Conservation (phyloP, 2,329 filamentous ascomycete species). For the Saccharata proteae region DNA sequence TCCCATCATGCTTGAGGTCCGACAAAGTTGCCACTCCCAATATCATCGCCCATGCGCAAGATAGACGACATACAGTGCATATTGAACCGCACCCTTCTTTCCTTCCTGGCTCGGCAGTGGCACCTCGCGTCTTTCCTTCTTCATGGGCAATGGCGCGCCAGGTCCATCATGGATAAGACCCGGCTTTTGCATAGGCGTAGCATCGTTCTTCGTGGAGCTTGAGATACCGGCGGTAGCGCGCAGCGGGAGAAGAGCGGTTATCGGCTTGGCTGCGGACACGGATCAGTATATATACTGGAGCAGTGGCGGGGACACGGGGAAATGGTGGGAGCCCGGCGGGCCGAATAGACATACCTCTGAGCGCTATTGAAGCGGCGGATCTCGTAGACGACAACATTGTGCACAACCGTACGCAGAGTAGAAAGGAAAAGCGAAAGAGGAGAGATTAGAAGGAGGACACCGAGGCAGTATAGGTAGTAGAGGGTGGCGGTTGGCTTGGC, state of each 20-base stretch:
- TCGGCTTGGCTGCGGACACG: slow-evolving; percentile 48
- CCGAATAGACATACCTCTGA: slow-evolving; percentile 35
- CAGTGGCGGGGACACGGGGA: slow-evolving; percentile 5
- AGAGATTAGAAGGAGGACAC: too few species aligned
- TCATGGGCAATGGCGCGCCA: slow-evolving; percentile 40
- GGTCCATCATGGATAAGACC: slow-evolving; percentile 42
- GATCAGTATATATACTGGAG: slow-evolving; percentile 3
- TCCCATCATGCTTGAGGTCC: neutral
- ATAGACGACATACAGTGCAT: slow-evolving; percentile 66
- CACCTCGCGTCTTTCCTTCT: slow-evolving; percentile 54
- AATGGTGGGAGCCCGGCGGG: slow-evolving; percentile 1
- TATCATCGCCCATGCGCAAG: neutral
- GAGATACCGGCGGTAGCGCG: slow-evolving; percentile 53
- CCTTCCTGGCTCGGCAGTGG: slow-evolving; percentile 65
- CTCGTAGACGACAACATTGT: slow-evolving; percentile 40
- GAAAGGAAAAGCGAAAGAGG: slow-evolving; percentile 20
- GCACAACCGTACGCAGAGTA: slow-evolving; percentile 11
- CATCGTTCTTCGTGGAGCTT: slow-evolving; percentile 51
- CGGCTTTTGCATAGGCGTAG: slow-evolving; percentile 40
- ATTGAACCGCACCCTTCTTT: slow-evolving; percentile 72
- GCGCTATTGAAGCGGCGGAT: slow-evolving; percentile 41
- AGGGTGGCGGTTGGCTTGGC: slow-evolving; percentile 21
- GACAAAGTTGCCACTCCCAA: neutral
- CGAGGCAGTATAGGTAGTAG: too few species aligned
- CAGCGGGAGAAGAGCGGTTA: slow-evolving; percentile 50